Conservation (phyloP, 495 filamentous ascomycete species). For the Podospora pseudopauciseta region DNA sequence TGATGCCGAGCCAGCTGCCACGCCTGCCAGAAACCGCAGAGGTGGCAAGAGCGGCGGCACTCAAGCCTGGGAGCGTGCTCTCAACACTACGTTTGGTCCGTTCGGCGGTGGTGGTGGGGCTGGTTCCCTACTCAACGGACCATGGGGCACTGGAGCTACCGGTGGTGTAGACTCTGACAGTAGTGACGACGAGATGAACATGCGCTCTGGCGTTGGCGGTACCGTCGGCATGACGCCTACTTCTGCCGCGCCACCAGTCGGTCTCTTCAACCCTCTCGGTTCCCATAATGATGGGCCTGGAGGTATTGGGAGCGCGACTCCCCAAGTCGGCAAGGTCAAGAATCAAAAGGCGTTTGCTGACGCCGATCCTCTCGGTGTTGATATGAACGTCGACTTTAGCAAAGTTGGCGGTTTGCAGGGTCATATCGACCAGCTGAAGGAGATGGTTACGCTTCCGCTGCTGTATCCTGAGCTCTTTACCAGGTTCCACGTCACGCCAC, state of each 20-base stretch:
- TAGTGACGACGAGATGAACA: slow-evolving; percentile 83
- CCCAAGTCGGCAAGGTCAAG: slow-evolving; percentile 85
- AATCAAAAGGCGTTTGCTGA: slow-evolving; percentile 75
- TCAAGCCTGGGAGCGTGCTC: slow-evolving; percentile 62
- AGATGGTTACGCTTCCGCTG: slow-evolving; percentile 93
- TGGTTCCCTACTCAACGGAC: slow-evolving; percentile 68
- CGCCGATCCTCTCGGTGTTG: slow-evolving; percentile 89
- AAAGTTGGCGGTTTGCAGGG: slow-evolving; percentile 86
- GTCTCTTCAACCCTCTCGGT: slow-evolving; percentile 27
- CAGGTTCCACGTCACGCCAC: slow-evolving; percentile 86
- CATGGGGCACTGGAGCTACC: slow-evolving; percentile 70
- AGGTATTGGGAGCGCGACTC: slow-evolving; percentile 65
- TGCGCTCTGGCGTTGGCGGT: slow-evolving; percentile 56
- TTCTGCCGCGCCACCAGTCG: slow-evolving; percentile 52
- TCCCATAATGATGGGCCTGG: slow-evolving; percentile 40
- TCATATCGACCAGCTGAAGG: slow-evolving; percentile 93
- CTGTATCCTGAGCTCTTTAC: slow-evolving; percentile 94
- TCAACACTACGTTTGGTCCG: slow-evolving; percentile 84
- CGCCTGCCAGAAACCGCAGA: slow-evolving; percentile 63
- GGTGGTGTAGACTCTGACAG: slow-evolving; percentile 89
- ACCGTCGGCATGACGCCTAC: slow-evolving; percentile 74
- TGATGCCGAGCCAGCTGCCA: slow-evolving; percentile 56
- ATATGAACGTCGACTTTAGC: slow-evolving; percentile 85
- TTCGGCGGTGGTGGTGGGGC: slow-evolving; percentile 80
- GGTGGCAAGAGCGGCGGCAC: slow-evolving; percentile 51